phyloP scores from a whole-genome alignment of 2,329 filamentous ascomycete genomes.

The Claviceps digitariae region DNA sequence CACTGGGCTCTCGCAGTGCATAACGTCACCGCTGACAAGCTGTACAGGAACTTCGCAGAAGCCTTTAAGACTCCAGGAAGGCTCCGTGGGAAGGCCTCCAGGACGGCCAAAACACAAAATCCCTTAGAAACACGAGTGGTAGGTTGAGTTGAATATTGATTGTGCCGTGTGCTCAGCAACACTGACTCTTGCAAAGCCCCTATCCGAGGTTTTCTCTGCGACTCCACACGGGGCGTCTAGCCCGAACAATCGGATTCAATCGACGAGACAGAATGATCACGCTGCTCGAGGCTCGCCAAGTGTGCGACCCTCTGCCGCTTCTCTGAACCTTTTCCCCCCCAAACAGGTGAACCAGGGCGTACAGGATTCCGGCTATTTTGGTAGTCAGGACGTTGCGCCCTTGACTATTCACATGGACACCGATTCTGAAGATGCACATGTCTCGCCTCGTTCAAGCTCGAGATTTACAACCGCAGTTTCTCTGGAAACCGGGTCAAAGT shows the following conservation, averaged over 20 bases:
- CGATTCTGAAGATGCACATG: constrained; percentile 10
- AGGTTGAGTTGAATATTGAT: constrained; percentile 27
- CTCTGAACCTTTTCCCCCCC: constrained; percentile 17
- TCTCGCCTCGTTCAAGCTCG: constrained; percentile 9
- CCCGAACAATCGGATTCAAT: constrained; percentile 34
- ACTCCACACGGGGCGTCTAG: constrained; percentile 42
- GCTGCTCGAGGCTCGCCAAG: constrained; percentile 25
- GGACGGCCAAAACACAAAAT: constrained; percentile 51
- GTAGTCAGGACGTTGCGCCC: constrained; percentile 37
- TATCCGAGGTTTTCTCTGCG: constrained; percentile 45
- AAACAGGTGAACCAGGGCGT: constrained; percentile 13
- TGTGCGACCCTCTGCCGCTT: constrained; percentile 19
- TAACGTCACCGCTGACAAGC: constrained; percentile 5
- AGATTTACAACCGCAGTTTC: constrained; percentile 9
- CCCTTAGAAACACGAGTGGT: constrained; percentile 49
- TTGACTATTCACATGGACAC: constrained; percentile 13
- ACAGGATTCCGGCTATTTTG: constrained; percentile 59
- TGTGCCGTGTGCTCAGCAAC: not conserved
- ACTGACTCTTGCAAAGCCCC: constrained; percentile 32
- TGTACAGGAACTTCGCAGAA: constrained; percentile 68
- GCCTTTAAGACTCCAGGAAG: constrained; percentile 93
- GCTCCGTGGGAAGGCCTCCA: constrained; percentile 67
- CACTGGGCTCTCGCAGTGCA: not conserved
- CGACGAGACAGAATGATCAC: constrained; percentile 46
- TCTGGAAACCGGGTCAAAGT: constrained; percentile 12